Conservation (phyloP, 208 protist genomes). For the Trypanosoma rangeli region DNA sequence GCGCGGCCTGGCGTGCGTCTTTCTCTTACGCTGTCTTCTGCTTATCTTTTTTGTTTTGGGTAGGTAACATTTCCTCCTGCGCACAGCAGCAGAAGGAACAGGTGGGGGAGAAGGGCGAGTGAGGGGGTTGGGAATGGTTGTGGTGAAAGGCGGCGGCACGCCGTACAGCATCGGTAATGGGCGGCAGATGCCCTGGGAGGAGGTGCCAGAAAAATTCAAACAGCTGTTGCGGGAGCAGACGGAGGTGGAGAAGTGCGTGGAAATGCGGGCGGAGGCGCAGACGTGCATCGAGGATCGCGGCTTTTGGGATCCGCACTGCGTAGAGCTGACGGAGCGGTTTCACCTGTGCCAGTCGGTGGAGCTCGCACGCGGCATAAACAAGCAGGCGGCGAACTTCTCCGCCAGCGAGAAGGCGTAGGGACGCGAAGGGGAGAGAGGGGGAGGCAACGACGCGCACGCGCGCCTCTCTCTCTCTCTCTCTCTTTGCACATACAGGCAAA, state of each 20-base stretch:
- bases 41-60: too few relatives aligned
- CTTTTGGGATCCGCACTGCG: conserved; percentile 68
- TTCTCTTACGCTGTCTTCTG: too few relatives aligned
- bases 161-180: conserved; percentile 77
- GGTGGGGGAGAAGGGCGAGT: too few relatives aligned
- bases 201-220: conserved; percentile 78
- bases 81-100: too few relatives aligned
- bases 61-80: too few relatives aligned
- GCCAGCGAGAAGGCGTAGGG: not conserved
- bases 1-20: too few relatives aligned
- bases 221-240: conserved; percentile 54
- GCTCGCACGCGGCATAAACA: conserved; percentile 45
- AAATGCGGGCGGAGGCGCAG: conserved; percentile 62
- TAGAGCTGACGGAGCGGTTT: conserved; percentile 65
- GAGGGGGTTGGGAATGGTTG: conserved; percentile 50
- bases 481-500: too few relatives aligned
- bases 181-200: conserved; percentile 74
- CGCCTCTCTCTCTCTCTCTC: too few relatives aligned
- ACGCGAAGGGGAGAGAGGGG: not conserved
- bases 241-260: conserved; percentile 70
- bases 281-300: conserved; percentile 66
- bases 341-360: conserved; percentile 74
- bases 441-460: not conserved
- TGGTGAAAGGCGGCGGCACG: conserved; percentile 75
- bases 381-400: not conserved